Evolutionary conservation across 805 yeast species (phyloP), one percentile per base, ranked within the genome.

Genomic region (Yarrowia sp.): DNA sequence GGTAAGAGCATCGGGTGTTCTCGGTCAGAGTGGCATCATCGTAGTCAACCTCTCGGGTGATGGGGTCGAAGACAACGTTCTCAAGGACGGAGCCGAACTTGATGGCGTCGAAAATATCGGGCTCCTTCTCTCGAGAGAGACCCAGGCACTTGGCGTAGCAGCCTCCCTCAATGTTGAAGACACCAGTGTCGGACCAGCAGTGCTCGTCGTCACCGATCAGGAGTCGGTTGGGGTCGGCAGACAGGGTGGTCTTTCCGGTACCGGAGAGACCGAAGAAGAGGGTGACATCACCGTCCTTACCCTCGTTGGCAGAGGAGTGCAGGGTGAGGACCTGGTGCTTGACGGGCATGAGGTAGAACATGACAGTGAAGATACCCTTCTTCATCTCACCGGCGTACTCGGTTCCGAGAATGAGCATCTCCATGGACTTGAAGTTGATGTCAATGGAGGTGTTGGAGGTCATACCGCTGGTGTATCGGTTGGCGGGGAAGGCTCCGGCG

Each of bases 341-440:
- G 71, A 95, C 87, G 65, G 99, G 99, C 98, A 92, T 92, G 78
- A 95, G 83, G 83, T 93, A 93, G 81, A 95, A 93, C 99, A 93
- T 93, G 67, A 93, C 98, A 22, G 98, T 92, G 85, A 93, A 92
- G 74, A 93, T 92, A 81, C 99, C 99, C 83, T 93, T 93, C 83
- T 93, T 93, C 99, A 93, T 93, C 83, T 93, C 99, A 74, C 99
- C 99, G 64, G 99, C 99, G 75, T 93, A 93, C 82, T 93, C 99
- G 49, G 98, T 93, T 79, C 99, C 99, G 72, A 95, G 83, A 74
- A 93, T 95, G 69, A 93, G 92, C 99, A 95, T 93, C 82, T 95
- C 99, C 97, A 92, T 92, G 71, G 85, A 91, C 81, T 92, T 89
- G 84, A 93, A 93, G 81, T 93, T 93, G 75, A 93, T 92, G 80